Evolutionary conservation across 2,329 filamentous ascomycete species (phyloP), one percentile per base, ranked within the genome.

Genomic region (Fusarium oligoseptatum): DNA sequence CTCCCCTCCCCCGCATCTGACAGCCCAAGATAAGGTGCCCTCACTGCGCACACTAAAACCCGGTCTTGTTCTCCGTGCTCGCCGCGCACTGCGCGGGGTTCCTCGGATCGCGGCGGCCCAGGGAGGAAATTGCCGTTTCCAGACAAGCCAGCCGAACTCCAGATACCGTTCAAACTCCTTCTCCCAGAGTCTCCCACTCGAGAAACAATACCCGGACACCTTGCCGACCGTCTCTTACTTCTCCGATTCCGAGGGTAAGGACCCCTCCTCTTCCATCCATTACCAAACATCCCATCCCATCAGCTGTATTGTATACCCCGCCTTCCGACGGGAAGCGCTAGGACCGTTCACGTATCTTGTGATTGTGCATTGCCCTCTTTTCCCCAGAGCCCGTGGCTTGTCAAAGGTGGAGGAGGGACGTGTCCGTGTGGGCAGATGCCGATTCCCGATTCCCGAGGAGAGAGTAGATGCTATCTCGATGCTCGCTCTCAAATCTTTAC

Each of bases 101-200:
- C 68, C 52, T 68, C 69, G 52, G 68, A 63, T 67, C 63, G 17
- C 37, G 36, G 63, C 56, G 64, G 32, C 39, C 60, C 7, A 69
- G 67, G 69, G 68, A 65, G 71, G 67, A 64, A 78, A 76, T 78
- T 76, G 57, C 73, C 76, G 45, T 61, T 71, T 76, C 67, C 34
- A 75, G 76, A 66, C 39, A 75, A 70, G 63, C 45, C 64, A 69
- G 41, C 63, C 71, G 64, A 55, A 61, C 27, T 34, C 27, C 50
- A 63, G 14, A 41, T 27, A 63, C n/a, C 24, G 15, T 57, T 36
- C 34, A 37, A 29, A 29, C 12, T 36, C 57, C 29, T 60, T 39
- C 43, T 68, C 37, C 45, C 17, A 56, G 17, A 24, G 34, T 57
- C 61, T 43, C 48, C 48, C n/a, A 22, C 37, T 66, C 32, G 39